Evolutionary conservation across 2,329 filamentous ascomycete genomes (phyloP).

Genomic region (Claviceps quebecensis): DNA sequence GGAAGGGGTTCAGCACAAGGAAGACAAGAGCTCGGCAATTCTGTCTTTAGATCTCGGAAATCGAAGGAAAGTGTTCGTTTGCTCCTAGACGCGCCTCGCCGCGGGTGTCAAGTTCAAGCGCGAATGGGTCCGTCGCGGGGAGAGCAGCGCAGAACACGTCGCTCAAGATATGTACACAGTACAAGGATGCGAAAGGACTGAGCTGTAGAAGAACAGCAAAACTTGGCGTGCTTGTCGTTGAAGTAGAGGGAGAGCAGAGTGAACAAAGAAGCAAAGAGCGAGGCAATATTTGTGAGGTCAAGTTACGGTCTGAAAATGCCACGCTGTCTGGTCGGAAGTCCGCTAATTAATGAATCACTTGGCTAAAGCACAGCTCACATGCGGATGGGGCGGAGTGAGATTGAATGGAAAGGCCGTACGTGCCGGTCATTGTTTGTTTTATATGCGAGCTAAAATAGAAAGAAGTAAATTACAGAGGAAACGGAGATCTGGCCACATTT

Average conservation of each 20-base stretch:
- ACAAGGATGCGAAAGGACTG: too few relatives aligned
- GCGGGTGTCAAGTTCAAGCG: neutral
- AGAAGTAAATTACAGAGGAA: neutral
- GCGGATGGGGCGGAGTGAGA: neutral
- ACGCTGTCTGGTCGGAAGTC: conserved; percentile 9
- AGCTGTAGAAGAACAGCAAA: too few relatives aligned
- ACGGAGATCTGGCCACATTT: neutral
- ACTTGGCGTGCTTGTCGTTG: neutral
- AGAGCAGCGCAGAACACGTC: neutral
- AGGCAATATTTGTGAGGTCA: neutral
- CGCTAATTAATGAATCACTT: neutral
- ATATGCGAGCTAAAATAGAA: neutral
- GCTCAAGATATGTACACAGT: neutral
- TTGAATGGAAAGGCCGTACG: too few relatives aligned
- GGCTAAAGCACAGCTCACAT: neutral
- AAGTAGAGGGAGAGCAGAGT: neutral
- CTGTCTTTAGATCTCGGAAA: neutral
- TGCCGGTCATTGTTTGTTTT: too few relatives aligned
- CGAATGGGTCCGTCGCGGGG: neutral
- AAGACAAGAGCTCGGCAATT: neutral
- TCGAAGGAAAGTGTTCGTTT: neutral
- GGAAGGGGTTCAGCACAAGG: neutral
- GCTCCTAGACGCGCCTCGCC: neutral
- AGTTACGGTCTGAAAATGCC: conserved; percentile 10
- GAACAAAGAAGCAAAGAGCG: neutral